A percentile compares a stretch with the other conserved stretches of the same genome.
Evolutionary conservation across 2,329 filamentous ascomycete species (phyloP).

Genomic region (Xylariaceae sp.): DNA sequence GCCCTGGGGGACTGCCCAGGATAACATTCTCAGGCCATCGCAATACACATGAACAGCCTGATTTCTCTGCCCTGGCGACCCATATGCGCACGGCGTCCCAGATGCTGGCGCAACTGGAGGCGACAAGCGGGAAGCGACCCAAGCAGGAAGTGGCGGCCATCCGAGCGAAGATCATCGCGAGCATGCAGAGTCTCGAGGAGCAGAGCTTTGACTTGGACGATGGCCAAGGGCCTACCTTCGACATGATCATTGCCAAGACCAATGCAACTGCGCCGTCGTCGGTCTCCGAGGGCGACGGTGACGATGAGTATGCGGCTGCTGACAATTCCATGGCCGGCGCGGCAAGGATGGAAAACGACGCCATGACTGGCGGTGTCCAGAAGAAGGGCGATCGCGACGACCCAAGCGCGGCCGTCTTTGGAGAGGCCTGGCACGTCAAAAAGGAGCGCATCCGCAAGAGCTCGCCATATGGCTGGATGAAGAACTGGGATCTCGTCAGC

Average conservation of each 20-base stretch:
- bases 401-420: conserved; percentile 79
- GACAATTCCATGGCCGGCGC: conserved; percentile 68
- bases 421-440: conserved; percentile 80
- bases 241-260: conserved; percentile 73
- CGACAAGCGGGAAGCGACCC: conserved; percentile 73
- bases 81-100: conserved; percentile 85
- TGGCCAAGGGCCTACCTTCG: conserved; percentile 67
- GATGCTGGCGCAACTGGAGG: conserved; percentile 79
- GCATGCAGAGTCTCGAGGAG: conserved; percentile 83
- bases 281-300: conserved; percentile 34
- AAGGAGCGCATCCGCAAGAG: conserved; percentile 78
- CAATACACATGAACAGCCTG: conserved; percentile 61
- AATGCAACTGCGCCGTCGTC: conserved; percentile 52
- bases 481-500: conserved; percentile 82
- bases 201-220: conserved; percentile 77
- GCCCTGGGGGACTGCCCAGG: conserved; percentile 55
- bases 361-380: conserved; percentile 78
- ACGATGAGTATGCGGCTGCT: conserved; percentile 39
- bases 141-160: conserved; percentile 78
- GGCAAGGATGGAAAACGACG: conserved; percentile 83
- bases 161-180: conserved; percentile 79
- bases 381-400: conserved; percentile 78
- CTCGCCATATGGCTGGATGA: conserved; percentile 83
- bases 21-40: conserved; percentile 54
- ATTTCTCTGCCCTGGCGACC: conserved; percentile 76